These are phyloP conservation scores for Rugonectria rugulosa DNA, from an alignment of 2,329 filamentous ascomycete species.

Conservation along the genomic window DNA sequence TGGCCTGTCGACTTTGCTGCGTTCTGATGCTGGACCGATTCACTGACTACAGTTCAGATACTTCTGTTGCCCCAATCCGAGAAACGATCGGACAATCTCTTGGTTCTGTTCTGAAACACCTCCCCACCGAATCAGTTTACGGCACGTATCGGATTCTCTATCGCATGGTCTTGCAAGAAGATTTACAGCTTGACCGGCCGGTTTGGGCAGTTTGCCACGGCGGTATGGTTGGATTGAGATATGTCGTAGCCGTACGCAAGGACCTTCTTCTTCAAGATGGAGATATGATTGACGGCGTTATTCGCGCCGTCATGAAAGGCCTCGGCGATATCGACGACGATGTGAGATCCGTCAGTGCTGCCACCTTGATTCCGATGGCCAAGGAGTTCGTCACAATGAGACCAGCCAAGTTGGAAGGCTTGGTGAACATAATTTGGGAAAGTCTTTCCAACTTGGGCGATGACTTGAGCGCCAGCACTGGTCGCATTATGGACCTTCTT, in stretches of 20 bases:
- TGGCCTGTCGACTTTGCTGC: slow-evolving; percentile 93
- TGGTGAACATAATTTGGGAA: slow-evolving; percentile 97
- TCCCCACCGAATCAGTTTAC: slow-evolving; percentile 80
- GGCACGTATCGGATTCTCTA: slow-evolving; percentile 85
- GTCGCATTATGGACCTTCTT: slow-evolving; percentile 97
- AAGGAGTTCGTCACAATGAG: slow-evolving; percentile 92
- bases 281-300: slow-evolving; percentile 89
- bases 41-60: slow-evolving; percentile 97
- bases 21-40: slow-evolving; percentile 98
- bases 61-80: slow-evolving; percentile 92
- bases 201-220: slow-evolving; percentile 97
- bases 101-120: slow-evolving; percentile 85
- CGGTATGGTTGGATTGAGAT: slow-evolving; percentile 95
- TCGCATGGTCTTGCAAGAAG: slow-evolving; percentile 89
- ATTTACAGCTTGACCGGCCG: slow-evolving; percentile 74
- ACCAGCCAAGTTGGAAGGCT: slow-evolving; percentile 75
- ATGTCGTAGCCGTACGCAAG: slow-evolving; percentile 93
- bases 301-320: slow-evolving; percentile 93
- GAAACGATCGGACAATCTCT: slow-evolving; percentile 95
- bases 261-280: slow-evolving; percentile 86
- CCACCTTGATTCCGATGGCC: slow-evolving; percentile 95
- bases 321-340: slow-evolving; percentile 92
- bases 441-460: slow-evolving; percentile 97
- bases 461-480: slow-evolving; percentile 95
- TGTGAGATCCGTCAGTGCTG: slow-evolving; percentile 94